Percentiles rank a stretch among this genome's conserved stretches.
phyloP scores from a whole-genome alignment of 2,329 filamentous ascomycete genomes.

The Sclerotinia glacialis region DNA sequence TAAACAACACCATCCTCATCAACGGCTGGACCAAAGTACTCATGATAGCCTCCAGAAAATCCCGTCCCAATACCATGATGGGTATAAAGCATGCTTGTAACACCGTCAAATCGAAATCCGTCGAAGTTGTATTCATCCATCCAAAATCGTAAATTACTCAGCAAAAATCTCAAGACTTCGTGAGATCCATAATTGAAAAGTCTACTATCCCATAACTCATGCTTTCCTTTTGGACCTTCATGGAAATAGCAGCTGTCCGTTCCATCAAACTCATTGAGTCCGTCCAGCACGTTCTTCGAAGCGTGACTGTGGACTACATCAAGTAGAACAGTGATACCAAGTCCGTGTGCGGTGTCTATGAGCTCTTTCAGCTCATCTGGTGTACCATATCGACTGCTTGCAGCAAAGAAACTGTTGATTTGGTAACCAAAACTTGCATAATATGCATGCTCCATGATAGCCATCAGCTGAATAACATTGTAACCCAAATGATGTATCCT shows the following conservation, averaged over 20 bases:
- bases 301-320: constrained; percentile 98
- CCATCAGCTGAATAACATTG: constrained; percentile 98
- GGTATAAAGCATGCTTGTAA: constrained; percentile 95
- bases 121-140: constrained; percentile 98
- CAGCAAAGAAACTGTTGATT: constrained; percentile 97
- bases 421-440: constrained; percentile 99
- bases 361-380: constrained; percentile 96
- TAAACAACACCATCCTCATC: constrained; percentile 95
- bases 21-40: constrained; percentile 87
- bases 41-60: constrained; percentile 96
- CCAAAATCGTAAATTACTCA: constrained; percentile 96
- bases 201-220: constrained; percentile 94
- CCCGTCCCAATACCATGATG: constrained; percentile 98
- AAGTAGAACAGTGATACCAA: constrained; percentile 87
- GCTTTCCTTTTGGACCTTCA: constrained; percentile 74
- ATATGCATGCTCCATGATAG: constrained; percentile 98
- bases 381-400: constrained; percentile 88
- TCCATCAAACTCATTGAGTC: constrained; percentile 92
- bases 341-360: constrained; percentile 86
- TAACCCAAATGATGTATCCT: constrained; percentile 89
- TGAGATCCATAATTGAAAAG: constrained; percentile 96
- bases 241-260: constrained; percentile 97
- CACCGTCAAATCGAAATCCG: constrained; percentile 95
- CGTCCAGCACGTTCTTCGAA: constrained; percentile 94
- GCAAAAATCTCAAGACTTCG: constrained; percentile 90